Percentiles rank a stretch among this genome's conserved stretches.
These are phyloP conservation scores for Hymenoscyphus occultus DNA, from an alignment of 2,329 filamentous ascomycete species.

Conservation along the genomic window DNA sequence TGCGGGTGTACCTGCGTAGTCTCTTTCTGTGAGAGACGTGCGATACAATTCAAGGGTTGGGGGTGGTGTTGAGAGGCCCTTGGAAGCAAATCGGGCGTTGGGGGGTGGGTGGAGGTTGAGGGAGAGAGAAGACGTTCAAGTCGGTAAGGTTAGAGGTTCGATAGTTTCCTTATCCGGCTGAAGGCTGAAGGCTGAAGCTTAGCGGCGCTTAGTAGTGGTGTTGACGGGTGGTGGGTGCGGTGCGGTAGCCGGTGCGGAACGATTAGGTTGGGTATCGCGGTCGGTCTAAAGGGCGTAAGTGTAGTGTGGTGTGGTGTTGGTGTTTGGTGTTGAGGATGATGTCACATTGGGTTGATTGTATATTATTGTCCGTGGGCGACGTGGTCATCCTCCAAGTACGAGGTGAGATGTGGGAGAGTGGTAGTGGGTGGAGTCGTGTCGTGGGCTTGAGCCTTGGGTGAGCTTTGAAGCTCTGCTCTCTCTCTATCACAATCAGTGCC, in stretches of 20 bases:
- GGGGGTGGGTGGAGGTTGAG: neutral
- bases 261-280: neutral
- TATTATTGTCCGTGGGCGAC: no score
- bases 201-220: neutral
- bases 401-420: no score
- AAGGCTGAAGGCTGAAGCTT: neutral
- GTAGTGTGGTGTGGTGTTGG: no score
- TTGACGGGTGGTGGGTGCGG: neutral
- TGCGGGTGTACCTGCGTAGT: slow-evolving; percentile 39
- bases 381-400: no score
- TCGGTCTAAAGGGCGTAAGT: no score
- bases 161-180: slow-evolving; percentile 6
- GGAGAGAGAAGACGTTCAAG: neutral
- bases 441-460: no score
- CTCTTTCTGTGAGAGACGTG: slow-evolving; percentile 6
- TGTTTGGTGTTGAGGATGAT: no score
- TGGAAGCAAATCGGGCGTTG: neutral
- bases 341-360: no score
- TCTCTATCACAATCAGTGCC: no score
- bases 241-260: neutral
- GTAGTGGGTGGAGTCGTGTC: no score
- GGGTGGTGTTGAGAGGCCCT: slow-evolving; percentile 1
- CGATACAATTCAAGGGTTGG: neutral
- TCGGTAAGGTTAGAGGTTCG: neutral
- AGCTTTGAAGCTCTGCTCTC: no score